Evolutionary conservation across 352 stramenopile genomes (phyloP).

Genomic region (Globisporangium rhizosaccharum): DNA sequence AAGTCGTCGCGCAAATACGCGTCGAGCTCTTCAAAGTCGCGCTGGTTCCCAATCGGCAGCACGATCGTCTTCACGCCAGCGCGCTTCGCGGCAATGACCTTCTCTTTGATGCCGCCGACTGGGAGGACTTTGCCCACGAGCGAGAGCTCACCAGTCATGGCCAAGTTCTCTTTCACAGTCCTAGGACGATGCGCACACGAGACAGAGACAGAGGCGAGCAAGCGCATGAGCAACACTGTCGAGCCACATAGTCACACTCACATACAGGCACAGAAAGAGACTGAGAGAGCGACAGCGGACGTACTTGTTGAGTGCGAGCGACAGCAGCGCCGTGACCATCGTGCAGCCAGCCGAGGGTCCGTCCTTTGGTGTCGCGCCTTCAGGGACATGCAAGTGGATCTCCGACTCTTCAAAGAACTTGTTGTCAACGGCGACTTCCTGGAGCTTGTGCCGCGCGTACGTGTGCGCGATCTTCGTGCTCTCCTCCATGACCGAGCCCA

Average conservation of each 20-base stretch:
- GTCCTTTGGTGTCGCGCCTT: conserved; percentile 98
- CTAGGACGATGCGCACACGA: conserved; percentile 16
- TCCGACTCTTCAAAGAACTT: conserved; percentile 94
- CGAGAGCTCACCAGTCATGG: conserved; percentile 97
- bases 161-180: conserved; percentile 92
- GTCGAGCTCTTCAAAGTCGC: conserved; percentile 96
- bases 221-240: too few relatives aligned
- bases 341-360: conserved; percentile 96
- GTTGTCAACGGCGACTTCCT: conserved; percentile 69
- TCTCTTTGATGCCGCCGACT: conserved; percentile 99
- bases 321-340: conserved; percentile 97
- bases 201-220: too few relatives aligned
- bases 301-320: conserved; percentile 91
- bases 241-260: too few relatives aligned
- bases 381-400: conserved; percentile 98
- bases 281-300: conserved; percentile 7
- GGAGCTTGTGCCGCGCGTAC: conserved; percentile 82
- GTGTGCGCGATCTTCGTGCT: conserved; percentile 97
- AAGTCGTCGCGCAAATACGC: conserved; percentile 96
- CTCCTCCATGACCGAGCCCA: conserved; percentile 99
- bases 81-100: conserved; percentile 96
- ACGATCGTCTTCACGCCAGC: conserved; percentile 94
- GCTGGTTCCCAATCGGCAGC: conserved; percentile 91
- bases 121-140: conserved; percentile 98
- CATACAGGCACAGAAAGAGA: too few relatives aligned